Base-by-base conservation (phyloP, 164 flowering plant species). In the Aristolochia contorta region DNA sequence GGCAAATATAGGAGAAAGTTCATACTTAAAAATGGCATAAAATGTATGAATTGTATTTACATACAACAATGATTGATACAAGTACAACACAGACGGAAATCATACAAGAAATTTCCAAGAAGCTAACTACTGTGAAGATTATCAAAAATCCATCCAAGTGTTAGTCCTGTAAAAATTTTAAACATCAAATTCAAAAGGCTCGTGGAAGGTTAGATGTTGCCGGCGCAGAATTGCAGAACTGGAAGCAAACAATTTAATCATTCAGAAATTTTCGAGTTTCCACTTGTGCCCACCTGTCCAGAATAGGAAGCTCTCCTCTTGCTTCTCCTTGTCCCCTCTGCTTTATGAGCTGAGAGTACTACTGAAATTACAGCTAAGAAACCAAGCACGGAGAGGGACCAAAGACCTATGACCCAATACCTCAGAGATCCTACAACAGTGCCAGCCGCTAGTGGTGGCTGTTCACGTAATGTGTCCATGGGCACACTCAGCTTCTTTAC, bases 381-480 rank as follows among this genome's bases (percentile, higher is more conserved):
- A 41, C 86, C 92, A 32, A 81, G 47, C 21, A 83, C 75, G 16
- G 78, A 84, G 20, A 83, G 52, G 4, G 62, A 75, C 96, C 97
- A 89, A 15, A 91, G 43, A 27, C 66, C 80, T 37, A 89, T 65
- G 50, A 86, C 67, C 96, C 87, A 88, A 55, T 69, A 49, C 67
- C 76, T 82, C 54, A 81, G 66, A 48, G 89, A 74, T 58, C 70
- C 65, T 41, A 77, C 67, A 2, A 56, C 51, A 20, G 66, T 78
- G 20, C 75, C 84, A 9, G 30, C 53, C 13, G 16, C 43, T 32
- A 63, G 56, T 20, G 53, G 50, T 50, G 71, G 49, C 50, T 76
- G 59, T 51, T 66, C 69, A 60, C 32, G 54, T 22, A 84, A 73
- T 23, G 33, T 60, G 60, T 60, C 74, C 19, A 8, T 65, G 13